Evolutionary conservation across 345 rosid genomes (phyloP), one percentile per base, ranked within the genome.

Genomic region (Bruguiera parviflora): DNA sequence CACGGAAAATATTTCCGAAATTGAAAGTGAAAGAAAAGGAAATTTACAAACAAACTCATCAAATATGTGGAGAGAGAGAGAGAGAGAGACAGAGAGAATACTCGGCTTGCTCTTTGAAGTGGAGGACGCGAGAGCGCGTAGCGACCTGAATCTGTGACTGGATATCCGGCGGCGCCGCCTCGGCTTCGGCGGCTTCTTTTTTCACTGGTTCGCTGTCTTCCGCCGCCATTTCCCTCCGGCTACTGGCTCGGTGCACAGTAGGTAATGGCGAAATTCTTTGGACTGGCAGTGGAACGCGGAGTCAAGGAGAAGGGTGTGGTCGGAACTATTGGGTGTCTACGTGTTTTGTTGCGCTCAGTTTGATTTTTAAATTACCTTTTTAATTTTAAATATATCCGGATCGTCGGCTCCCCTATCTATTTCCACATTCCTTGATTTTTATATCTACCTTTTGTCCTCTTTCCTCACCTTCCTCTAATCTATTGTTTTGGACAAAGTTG

Each of bases 101-200:
- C 98, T 94, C 91, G 77, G 98, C 73, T 80, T 84, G 82, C 33
- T 84, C 77, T 73, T 79, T 86, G 79, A 94, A 83, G 83, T 88
- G 82, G 27, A 81, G 33, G 69, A 84, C 83, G 61, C 96, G 90
- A 71, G 92, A 81, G 72, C 74, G 85, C 89, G 87, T 84, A 29
- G 96, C 98, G 19, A 69, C 69, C 56, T 80, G 70, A 71, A 94
- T 86, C 81, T 73, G 80, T 8, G 75, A 79, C 85, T 94, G 88
- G 20, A 80, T 77, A 53, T 75, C 83, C 11, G 22, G 62, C 63
- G 60, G 60, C 63, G 62, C 9, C 57, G 9, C 63, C 21, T 28
- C 61, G 43, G 5, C 18, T 43, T 43, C 49, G 49, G 69, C 62
- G 65, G 53, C 33, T 24, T 70, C 75, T 19, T 74, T 78, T 33